phyloP scores from a whole-genome alignment of 164 flowering plant genomes.

The Aristolochia californica region DNA sequence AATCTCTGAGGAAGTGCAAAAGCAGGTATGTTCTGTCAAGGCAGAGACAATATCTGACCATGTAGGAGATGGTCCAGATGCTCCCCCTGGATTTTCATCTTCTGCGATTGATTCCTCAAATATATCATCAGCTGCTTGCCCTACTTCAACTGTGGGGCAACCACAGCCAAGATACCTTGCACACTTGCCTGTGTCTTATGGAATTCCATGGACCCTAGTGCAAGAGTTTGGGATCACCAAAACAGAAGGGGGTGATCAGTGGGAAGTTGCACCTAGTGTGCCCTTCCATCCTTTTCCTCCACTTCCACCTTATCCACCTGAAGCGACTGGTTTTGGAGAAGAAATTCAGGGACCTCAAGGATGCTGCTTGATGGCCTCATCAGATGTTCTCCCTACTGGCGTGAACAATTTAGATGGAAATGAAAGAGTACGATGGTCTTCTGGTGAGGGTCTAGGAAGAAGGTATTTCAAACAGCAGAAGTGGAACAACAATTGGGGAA shows the following conservation, averaged over 20 bases:
- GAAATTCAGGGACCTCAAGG: conserved; percentile 6
- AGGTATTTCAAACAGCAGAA: conserved; percentile 64
- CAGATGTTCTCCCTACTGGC: conserved; percentile 12
- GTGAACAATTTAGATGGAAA: conserved; percentile 11
- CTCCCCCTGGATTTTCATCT: conserved; percentile 15
- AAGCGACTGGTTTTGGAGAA: conserved; percentile 8
- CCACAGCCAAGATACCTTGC: conserved; percentile 43
- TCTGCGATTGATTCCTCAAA: conserved; percentile 16
- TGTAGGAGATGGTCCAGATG: conserved; percentile 13
- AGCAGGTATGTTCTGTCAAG: conserved; percentile 8
- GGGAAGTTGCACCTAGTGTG: conserved; percentile 59
- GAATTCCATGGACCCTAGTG: conserved; percentile 46
- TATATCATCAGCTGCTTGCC: conserved; percentile 15
- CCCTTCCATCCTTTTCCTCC: conserved; percentile 90
- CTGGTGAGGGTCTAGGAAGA: conserved; percentile 30
- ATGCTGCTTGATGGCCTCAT: conserved; percentile 7
- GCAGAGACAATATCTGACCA: conserved; percentile 8
- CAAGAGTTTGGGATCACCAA: conserved; percentile 44
- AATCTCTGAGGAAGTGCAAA: conserved; percentile 4
- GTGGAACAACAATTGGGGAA: conserved; percentile 21
- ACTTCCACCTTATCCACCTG: conserved; percentile 49
- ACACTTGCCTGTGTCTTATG: conserved; percentile 61
- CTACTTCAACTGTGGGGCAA: conserved; percentile 34
- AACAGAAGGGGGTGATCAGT: conserved; percentile 27
- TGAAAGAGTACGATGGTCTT: conserved; percentile 25